phyloP scores from a whole-genome alignment of 1,139 yeast species.

The Yamadazyma oceani region DNA sequence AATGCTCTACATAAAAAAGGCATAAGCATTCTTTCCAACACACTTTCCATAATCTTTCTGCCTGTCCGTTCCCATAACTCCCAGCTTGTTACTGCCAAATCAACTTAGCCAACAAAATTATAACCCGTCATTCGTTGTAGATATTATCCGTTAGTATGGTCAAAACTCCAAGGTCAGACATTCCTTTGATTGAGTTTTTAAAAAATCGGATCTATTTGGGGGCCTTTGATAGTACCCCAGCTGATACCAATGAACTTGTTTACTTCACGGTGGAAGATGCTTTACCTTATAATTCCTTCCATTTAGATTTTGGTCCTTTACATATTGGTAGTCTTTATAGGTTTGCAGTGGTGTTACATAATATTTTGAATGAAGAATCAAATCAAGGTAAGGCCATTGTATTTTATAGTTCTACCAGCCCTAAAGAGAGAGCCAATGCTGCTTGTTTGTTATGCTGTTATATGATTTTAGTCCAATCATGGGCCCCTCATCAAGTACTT shows the following conservation, averaged over 20 bases:
- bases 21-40: conserved; percentile 20
- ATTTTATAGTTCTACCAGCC: conserved; percentile 78
- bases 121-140: no score
- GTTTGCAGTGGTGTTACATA: conserved; percentile 92
- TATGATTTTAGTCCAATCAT: conserved; percentile 90
- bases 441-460: conserved; percentile 93
- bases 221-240: conserved; percentile 79
- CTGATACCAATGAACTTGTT: conserved; percentile 71
- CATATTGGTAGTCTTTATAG: conserved; percentile 91
- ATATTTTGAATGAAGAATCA: conserved; percentile 78
- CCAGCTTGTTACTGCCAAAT: no score
- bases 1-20: no score
- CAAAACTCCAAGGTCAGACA: conserved; percentile 9
- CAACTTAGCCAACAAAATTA: no score
- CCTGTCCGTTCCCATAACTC: no score
- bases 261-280: conserved; percentile 92
- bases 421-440: conserved; percentile 86
- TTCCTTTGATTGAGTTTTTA: conserved; percentile 47
- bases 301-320: conserved; percentile 93
- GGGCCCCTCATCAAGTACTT: conserved; percentile 98
- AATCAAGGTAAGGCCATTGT: conserved; percentile 90
- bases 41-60: neutral
- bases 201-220: conserved; percentile 82
- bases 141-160: no score
- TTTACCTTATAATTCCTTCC: conserved; percentile 88